Evolutionary conservation across 495 filamentous ascomycete genomes (phyloP), one percentile per base, ranked within the genome.

Genomic region (Penicillium diatomitis): DNA sequence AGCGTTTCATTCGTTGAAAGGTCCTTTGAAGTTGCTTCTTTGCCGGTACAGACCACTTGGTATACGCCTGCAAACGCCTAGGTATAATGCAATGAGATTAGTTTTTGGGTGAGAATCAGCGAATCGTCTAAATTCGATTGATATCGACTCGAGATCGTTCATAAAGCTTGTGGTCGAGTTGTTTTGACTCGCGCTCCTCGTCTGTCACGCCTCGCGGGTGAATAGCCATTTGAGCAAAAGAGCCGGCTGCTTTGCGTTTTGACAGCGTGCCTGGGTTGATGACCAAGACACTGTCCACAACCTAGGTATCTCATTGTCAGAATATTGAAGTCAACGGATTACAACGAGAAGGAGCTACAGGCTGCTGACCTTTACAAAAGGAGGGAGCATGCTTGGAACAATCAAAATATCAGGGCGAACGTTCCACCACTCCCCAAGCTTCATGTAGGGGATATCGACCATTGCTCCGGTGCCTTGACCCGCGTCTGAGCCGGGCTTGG

Each of bases 191-290:
- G 27, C 68, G 70, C 52, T 90, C 85, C 32, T 81, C 74, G 1
- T 80, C 75, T 3, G 68, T 73, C 30, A 88, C 40, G 5, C 63
- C 63, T 29, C 77, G 73, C 3, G 85, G 85, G 49, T 86, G 77
- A 4, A 96, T 63, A 28, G 78, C 79, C 73, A 96, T 72, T 32
- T 83, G 82, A 2, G 87, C 85, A 58, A 85, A 96, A 3, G 87
- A 90, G 4, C 90, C 90, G 1, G 89, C 72, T 0, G 78, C 87
- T 56, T 80, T 81, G 49, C 83, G 77, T 58, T 95, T 95, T 27
- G 87, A 90, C n/a, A 94, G 66, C 40, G 80, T 85, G 2, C 90
- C 89, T 0, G 90, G 90, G 67, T 96, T 96, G 62, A 96, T 83
- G 5, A 87, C 83, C 0, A 92, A 67, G 3, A 95, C 87, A 52